A percentile compares a stretch with the other conserved stretches of the same genome.
Conservation (phyloP, 1,284 basidiomycete genomes). For the Puccinia sorghi region DNA sequence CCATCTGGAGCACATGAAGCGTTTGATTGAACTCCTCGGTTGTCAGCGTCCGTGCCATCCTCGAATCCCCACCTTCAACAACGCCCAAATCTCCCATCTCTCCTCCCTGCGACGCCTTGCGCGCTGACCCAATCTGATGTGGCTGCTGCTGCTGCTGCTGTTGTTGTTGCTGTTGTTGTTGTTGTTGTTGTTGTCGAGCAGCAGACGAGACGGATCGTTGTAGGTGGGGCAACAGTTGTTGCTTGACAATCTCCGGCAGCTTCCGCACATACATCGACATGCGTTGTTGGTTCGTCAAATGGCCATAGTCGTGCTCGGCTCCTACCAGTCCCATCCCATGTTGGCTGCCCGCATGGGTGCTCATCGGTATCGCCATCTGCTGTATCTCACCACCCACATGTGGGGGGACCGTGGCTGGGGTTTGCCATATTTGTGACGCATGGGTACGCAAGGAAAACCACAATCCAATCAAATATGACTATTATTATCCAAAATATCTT, state of each 20-base stretch:
- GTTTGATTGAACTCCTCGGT: conserved; percentile 45
- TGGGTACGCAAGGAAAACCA: conserved; percentile 99
- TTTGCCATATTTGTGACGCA: conserved; percentile 97
- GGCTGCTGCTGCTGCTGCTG: background rate
- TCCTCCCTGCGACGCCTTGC: too few species aligned
- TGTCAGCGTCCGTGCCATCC: conserved; percentile 30
- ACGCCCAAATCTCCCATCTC: too few species aligned
- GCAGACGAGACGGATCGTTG: conserved; percentile 18
- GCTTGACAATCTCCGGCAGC: conserved; percentile 55
- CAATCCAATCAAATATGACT: conserved; percentile 95
- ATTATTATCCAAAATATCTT: background rate
- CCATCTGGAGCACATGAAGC: conserved; percentile 40
- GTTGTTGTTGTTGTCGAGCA: background rate
- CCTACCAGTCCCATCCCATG: background rate
- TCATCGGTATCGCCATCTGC: conserved; percentile 41
- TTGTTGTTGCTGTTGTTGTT: background rate
- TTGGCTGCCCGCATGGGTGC: background rate
- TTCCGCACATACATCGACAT: conserved; percentile 49
- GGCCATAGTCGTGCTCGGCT: background rate
- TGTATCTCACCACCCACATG: conserved; percentile 60
- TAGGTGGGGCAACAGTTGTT: conserved; percentile 55
- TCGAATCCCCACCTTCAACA: background rate
- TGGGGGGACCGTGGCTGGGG: conserved; percentile 69
- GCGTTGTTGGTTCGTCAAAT: conserved; percentile 37
- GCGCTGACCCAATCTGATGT: background rate